A percentile compares a stretch with the other conserved stretches of the same genome.
Conservation (phyloP, 2,329 filamentous ascomycete genomes). For the Colletotrichum truncatum region DNA sequence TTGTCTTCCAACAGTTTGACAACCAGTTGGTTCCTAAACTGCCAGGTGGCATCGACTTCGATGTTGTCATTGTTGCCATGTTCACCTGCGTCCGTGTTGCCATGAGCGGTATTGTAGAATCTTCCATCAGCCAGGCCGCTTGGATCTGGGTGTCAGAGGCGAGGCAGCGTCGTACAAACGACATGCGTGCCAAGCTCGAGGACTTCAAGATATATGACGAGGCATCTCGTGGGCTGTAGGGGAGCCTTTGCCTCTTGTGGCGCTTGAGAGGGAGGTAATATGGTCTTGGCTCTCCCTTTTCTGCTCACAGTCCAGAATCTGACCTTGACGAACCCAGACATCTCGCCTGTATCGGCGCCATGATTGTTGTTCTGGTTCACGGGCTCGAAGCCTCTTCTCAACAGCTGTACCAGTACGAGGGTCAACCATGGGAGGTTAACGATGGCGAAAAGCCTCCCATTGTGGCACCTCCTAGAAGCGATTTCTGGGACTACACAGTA, state of each 20-base stretch:
- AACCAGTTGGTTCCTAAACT: slow-evolving; percentile 40
- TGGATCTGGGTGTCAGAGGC: slow-evolving; percentile 50
- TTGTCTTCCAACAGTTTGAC: slow-evolving; percentile 42
- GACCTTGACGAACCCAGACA: slow-evolving; percentile 36
- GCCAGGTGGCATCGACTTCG: slow-evolving; percentile 39
- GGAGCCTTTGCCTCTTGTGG: slow-evolving; percentile 45
- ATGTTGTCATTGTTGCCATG: slow-evolving; percentile 47
- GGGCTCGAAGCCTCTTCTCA: slow-evolving; percentile 51
- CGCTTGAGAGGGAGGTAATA: slow-evolving; percentile 43
- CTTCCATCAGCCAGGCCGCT: slow-evolving; percentile 46
- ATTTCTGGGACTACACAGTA: slow-evolving; percentile 45
- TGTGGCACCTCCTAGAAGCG: slow-evolving; percentile 42
- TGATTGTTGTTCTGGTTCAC: slow-evolving; percentile 44
- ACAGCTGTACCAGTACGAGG: slow-evolving; percentile 45
- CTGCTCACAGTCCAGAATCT: neutral
- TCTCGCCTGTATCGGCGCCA: slow-evolving; percentile 47
- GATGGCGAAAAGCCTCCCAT: slow-evolving; percentile 32
- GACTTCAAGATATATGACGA: slow-evolving; percentile 51
- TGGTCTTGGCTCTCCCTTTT: no score
- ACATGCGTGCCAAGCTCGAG: slow-evolving; percentile 42
- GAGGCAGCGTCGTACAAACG: slow-evolving; percentile 39
- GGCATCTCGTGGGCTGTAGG: slow-evolving; percentile 45
- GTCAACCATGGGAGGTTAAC: slow-evolving; percentile 34
- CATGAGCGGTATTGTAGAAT: slow-evolving; percentile 45
- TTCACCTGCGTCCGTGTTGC: slow-evolving; percentile 47